These are phyloP conservation scores for Firmiana major DNA, from an alignment of 345 rosid species.

Conservation along the genomic window DNA sequence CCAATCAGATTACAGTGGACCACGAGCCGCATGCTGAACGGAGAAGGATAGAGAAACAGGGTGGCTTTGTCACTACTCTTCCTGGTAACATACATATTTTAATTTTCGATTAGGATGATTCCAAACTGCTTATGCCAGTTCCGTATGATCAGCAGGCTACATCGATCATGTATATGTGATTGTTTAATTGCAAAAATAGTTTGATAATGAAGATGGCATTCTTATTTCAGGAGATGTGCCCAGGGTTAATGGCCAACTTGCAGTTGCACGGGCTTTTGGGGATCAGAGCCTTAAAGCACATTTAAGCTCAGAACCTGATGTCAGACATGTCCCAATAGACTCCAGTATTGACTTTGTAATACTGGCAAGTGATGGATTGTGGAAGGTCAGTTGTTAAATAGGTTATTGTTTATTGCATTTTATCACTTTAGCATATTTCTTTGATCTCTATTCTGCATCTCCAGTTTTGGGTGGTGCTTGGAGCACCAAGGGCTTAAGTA, in stretches of 20 bases:
- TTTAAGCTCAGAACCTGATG: conserved; percentile 54
- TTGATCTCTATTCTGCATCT: not conserved
- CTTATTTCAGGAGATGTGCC: conserved; percentile 55
- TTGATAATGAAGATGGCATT: conserved; percentile 9
- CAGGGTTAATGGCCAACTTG: conserved; percentile 58
- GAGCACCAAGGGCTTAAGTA: not conserved
- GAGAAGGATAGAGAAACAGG: conserved; percentile 45
- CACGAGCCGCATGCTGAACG: conserved; percentile 50
- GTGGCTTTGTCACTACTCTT: conserved; percentile 54
- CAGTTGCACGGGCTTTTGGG: conserved; percentile 60
- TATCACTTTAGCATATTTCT: not conserved
- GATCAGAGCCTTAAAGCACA: conserved; percentile 63
- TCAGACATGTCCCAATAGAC: conserved; percentile 43
- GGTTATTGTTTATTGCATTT: not conserved
- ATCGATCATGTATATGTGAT: not conserved
- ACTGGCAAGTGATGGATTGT: conserved; percentile 58
- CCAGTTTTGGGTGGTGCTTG: not conserved
- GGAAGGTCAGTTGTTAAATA: conserved; percentile 49
- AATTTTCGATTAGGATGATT: not conserved
- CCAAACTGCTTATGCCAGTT: not conserved
- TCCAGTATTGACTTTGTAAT: conserved; percentile 42
- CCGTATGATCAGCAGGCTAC: not conserved
- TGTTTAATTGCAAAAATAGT: not conserved
- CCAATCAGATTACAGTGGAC: conserved; percentile 53
- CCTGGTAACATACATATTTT: conserved; percentile 29